These are phyloP conservation scores for Brasenia schreberi DNA, from an alignment of 164 flowering plant genomes.

Conservation along the genomic window DNA sequence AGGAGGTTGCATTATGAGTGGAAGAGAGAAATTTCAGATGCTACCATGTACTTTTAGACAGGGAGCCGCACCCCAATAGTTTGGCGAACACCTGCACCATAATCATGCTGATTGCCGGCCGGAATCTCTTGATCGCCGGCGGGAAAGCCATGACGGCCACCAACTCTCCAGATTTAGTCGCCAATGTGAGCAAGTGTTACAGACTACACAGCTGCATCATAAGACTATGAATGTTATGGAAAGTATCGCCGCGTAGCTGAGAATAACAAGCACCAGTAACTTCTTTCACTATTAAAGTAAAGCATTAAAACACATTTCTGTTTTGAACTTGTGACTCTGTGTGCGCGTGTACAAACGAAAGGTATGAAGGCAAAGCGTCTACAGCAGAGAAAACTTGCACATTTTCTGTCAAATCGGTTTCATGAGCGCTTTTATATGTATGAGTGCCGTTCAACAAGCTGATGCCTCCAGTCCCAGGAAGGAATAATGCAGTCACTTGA, in stretches of 20 bases:
- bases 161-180: background rate
- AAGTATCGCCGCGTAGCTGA: background rate
- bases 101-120: slow-evolving; percentile 22
- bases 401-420: background rate
- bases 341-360: background rate
- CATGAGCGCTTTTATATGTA: background rate
- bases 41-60: no score
- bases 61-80: no score
- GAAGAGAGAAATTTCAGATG: no score
- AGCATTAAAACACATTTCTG: background rate
- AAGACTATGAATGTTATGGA: background rate
- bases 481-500: background rate
- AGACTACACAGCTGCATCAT: background rate
- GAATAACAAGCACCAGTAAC: background rate
- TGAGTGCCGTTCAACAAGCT: background rate
- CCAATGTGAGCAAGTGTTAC: background rate
- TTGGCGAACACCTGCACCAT: slow-evolving; percentile 26
- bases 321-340: background rate
- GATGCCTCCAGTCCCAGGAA: background rate
- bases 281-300: background rate
- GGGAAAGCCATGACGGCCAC: background rate
- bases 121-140: background rate
- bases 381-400: background rate
- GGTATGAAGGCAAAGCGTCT: background rate
- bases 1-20: no score